Evolutionary conservation across 2,329 filamentous ascomycete species (phyloP).

Genomic region (Apiospora rasikravindrae): DNA sequence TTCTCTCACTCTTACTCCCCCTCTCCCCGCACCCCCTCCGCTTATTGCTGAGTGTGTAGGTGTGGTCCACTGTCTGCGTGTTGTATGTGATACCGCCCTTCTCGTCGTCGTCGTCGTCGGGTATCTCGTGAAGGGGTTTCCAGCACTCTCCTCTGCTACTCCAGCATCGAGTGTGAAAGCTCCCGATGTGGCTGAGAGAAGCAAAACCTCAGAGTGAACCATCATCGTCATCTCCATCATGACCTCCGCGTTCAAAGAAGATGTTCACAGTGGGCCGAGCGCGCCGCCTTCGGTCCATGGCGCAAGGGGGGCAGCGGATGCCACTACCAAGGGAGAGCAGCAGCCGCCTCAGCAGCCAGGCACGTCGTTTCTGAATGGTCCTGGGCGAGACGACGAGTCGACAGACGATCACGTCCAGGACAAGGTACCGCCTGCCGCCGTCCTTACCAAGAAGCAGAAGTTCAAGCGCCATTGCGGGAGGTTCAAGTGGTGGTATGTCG

Average conservation of each 20-base stretch:
- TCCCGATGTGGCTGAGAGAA: neutral
- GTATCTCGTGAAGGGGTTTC: neutral
- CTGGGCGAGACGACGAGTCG: conserved; percentile 27
- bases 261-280: neutral
- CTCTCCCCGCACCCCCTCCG: neutral
- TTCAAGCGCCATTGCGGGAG: conserved; percentile 47
- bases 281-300: neutral
- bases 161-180: neutral
- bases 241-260: conserved; percentile 2
- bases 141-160: neutral
- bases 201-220: neutral
- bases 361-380: neutral
- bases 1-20: neutral
- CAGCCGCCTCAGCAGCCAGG: neutral
- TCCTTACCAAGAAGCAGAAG: conserved; percentile 43
- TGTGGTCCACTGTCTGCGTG: neutral
- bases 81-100: neutral
- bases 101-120: neutral
- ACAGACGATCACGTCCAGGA: conserved; percentile 37
- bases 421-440: conserved; percentile 29
- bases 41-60: neutral
- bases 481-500: conserved; percentile 51
- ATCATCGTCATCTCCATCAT: neutral
- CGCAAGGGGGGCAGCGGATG: neutral
- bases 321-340: neutral